phyloP scores from a whole-genome alignment of 2,329 filamentous ascomycete genomes.

The Trichoderma koningiopsis region DNA sequence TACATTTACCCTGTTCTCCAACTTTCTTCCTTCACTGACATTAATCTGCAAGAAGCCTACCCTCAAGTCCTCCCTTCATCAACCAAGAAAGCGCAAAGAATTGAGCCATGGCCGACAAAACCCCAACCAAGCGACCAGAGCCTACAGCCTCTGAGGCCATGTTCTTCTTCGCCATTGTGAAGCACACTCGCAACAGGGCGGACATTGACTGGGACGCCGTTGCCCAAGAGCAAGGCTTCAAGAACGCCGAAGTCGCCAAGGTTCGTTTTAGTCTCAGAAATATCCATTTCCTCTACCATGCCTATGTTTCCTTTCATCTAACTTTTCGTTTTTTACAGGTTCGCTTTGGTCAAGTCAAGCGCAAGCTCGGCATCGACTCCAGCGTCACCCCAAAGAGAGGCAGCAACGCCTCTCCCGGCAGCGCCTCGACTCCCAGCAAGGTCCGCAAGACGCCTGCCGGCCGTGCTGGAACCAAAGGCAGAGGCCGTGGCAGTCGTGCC shows the following conservation, averaged over 20 bases:
- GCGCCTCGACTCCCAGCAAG: constrained; percentile 33
- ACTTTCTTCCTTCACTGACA: background rate
- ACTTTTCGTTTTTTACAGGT: constrained; percentile 34
- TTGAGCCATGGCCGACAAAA: constrained; percentile 37
- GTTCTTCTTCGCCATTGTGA: constrained; percentile 50
- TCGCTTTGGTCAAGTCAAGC: constrained; percentile 54
- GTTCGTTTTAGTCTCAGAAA: constrained; percentile 34
- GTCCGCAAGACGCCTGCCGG: constrained; percentile 36
- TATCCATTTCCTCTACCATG: background rate
- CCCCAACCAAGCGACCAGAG: constrained; percentile 38
- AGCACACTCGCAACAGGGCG: constrained; percentile 46
- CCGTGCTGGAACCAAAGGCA: constrained; percentile 33
- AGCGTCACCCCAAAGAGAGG: constrained; percentile 33
- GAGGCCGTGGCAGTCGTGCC: constrained; percentile 27
- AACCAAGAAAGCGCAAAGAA: background rate
- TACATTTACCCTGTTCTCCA: background rate
- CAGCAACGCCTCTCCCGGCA: constrained; percentile 25
- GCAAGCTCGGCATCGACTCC: constrained; percentile 46
- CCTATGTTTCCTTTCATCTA: background rate
- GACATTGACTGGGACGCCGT: constrained; percentile 53
- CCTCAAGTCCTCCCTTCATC: background rate
- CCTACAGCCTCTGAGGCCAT: constrained; percentile 46
- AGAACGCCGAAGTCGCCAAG: constrained; percentile 50
- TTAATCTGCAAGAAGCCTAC: background rate
- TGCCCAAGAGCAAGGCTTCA: constrained; percentile 46